Conservation (phyloP, 805 yeast species). For the Kodamaea sagamina region DNA sequence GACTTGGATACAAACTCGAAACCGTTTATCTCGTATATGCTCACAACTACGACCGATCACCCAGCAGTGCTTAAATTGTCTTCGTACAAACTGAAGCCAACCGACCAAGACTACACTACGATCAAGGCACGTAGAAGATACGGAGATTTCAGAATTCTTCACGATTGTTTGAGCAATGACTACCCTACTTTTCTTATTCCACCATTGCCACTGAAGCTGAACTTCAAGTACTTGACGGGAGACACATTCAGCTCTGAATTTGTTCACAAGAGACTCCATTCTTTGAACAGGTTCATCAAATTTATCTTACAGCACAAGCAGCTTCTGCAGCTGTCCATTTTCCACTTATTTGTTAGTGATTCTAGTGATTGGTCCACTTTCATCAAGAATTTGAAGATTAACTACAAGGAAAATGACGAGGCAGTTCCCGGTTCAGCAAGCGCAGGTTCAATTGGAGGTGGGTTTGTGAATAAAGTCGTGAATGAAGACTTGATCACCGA, state of each 20-base stretch:
- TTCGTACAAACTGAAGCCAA: slow-evolving; percentile 15
- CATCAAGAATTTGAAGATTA: slow-evolving; percentile 53
- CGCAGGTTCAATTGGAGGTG: slow-evolving; percentile 5
- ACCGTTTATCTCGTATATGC: slow-evolving; percentile 71
- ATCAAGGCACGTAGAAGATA: slow-evolving; percentile 73
- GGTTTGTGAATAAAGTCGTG: slow-evolving; percentile 41
- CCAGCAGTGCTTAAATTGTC: slow-evolving; percentile 51
- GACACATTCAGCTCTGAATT: slow-evolving; percentile 87
- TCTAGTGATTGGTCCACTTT: slow-evolving; percentile 74
- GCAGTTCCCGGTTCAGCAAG: slow-evolving; percentile 14
- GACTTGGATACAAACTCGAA: slow-evolving; percentile 71
- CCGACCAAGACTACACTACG: slow-evolving; percentile 20
- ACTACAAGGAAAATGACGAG: slow-evolving; percentile 20
- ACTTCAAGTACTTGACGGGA: slow-evolving; percentile 90
- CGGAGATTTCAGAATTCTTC: slow-evolving; percentile 80
- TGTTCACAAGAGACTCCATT: slow-evolving; percentile 77
- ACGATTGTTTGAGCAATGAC: slow-evolving; percentile 72
- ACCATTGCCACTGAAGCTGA: slow-evolving; percentile 90
- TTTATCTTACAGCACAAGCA: slow-evolving; percentile 75
- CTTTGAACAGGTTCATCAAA: slow-evolving; percentile 72
- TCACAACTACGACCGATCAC: slow-evolving; percentile 63
- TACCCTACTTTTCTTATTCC: slow-evolving; percentile 87
- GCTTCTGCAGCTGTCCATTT: slow-evolving; percentile 66
- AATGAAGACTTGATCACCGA: slow-evolving; percentile 84
- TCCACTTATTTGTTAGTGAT: slow-evolving; percentile 67